A percentile compares a stretch with the other conserved stretches of the same genome.
These are phyloP conservation scores for Lachnellula suecica DNA, from an alignment of 2,329 filamentous ascomycete genomes.

Conservation along the genomic window DNA sequence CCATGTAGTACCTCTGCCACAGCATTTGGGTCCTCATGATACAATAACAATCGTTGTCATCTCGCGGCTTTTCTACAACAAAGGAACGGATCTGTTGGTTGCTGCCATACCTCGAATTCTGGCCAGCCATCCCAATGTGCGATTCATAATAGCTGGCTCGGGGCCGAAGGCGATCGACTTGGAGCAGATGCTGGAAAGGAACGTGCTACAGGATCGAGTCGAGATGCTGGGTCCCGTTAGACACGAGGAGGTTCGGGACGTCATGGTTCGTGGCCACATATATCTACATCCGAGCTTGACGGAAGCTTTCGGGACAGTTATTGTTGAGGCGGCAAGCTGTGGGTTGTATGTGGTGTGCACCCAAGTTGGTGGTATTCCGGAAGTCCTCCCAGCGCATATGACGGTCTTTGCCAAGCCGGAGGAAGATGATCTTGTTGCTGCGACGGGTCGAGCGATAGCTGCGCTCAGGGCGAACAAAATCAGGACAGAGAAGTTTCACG, in stretches of 20 bases:
- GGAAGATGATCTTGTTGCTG: constrained; percentile 88
- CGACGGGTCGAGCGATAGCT: constrained; percentile 85
- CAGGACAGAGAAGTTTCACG: constrained; percentile 90
- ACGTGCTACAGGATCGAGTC: constrained; percentile 89
- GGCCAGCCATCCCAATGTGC: constrained; percentile 84
- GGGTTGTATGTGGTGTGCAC: constrained; percentile 97
- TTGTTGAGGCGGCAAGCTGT: constrained; percentile 94
- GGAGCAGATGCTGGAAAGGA: constrained; percentile 96
- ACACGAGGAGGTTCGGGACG: constrained; percentile 94
- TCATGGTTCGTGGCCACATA: constrained; percentile 96
- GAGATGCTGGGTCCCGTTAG: constrained; percentile 89
- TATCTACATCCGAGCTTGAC: constrained; percentile 94
- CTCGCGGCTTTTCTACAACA: constrained; percentile 97
- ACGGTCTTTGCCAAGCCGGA: constrained; percentile 96
- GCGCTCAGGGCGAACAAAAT: constrained; percentile 83
- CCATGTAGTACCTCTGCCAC: constrained; percentile 48
- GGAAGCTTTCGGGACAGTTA: constrained; percentile 95
- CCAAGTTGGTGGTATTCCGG: constrained; percentile 92
- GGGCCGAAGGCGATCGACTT: constrained; percentile 96
- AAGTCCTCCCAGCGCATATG: constrained; percentile 95
- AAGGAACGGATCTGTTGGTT: constrained; percentile 95
- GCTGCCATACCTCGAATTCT: constrained; percentile 92
- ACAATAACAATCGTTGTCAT: constrained; percentile 96
- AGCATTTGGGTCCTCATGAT: constrained; percentile 76
- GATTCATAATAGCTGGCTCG: constrained; percentile 94